Evolutionary conservation across 345 rosid genomes (phyloP), one percentile per base, ranked within the genome.

Genomic region (Durio zibethinus): DNA sequence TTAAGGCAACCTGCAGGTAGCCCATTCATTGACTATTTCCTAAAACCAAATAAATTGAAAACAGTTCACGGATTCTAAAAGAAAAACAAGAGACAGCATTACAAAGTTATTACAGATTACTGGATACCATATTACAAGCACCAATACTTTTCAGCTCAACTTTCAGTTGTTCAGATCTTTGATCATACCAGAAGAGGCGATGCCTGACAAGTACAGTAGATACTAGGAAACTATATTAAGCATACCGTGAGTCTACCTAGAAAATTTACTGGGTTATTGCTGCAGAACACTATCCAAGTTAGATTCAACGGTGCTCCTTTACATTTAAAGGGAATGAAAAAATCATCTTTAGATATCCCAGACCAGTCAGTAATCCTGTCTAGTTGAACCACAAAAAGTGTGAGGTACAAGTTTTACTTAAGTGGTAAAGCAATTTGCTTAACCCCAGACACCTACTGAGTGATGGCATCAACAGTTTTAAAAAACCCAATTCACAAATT

Each of bases 161-260:
- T 56, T 21, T 21, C 50, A 66, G 48, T 40, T n/a, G 18, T 66
- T 66, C 50, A 66, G 71, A 66, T 5, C 71, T 66, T 66, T 66
- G 25, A 35, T 5, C 68, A 21, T 18, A 18, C 43, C 23, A 35
- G 2, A 35, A 35, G n/a, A 18, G 68, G 14, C 4, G 2, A 18
- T 2, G 20, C 35, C 4, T 2, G 1, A 8, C 40, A 15, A 60
- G 65, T 60, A 60, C 29, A 1, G 20, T 12, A 27, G 16, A 4
- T 16, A 16, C 33, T 21, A 33, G 67, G 36, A 63, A 35, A 16
- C 23, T 18, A 33, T 61, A 66, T 40, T 4, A n/a, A 40, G 52
- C 36, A 42, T 25, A 43, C 31, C 2, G 56, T 8, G 23, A 69
- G 15, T 69, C 35, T 7, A 43, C 5, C 35, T 15, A 47, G 56